Evolutionary conservation across 2,329 filamentous ascomycete species (phyloP).

Genomic region (Cladosporium austrohemisphaericum): DNA sequence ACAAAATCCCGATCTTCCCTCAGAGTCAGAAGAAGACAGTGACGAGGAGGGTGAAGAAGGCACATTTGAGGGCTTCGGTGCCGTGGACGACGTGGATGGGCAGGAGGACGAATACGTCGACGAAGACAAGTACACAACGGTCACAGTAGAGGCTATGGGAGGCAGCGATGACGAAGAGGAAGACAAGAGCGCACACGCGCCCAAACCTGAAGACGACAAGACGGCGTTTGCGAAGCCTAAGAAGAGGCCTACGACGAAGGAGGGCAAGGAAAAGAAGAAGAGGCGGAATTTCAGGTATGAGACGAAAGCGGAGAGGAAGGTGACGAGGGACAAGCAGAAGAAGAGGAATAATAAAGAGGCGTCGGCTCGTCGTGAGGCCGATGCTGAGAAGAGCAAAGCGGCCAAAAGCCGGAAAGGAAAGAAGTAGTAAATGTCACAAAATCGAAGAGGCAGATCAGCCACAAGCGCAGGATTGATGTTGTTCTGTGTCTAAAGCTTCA

Average conservation of each 20-base stretch:
- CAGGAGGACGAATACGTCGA: constrained; percentile 93
- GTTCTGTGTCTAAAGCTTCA: background rate
- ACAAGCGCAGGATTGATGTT: background rate
- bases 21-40: constrained; percentile 32
- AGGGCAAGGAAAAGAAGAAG: constrained; percentile 54
- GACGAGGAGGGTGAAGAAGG: constrained; percentile 22
- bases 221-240: constrained; percentile 27
- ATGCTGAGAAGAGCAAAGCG: constrained; percentile 14
- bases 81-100: constrained; percentile 21
- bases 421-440: background rate
- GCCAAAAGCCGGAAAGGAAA: constrained; percentile 13
- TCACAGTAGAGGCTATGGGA: constrained; percentile 86
- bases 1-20: constrained; percentile 43
- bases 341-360: constrained; percentile 68
- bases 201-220: constrained; percentile 20
- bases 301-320: constrained; percentile 73
- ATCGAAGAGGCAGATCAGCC: background rate
- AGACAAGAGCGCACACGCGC: constrained; percentile 31
- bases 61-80: constrained; percentile 14
- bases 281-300: constrained; percentile 95
- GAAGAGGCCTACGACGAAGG: constrained; percentile 50
- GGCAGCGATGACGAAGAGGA: constrained; percentile 62
- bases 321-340: constrained; percentile 59
- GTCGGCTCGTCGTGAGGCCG: constrained; percentile 42
- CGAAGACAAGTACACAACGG: constrained; percentile 91